phyloP scores from a whole-genome alignment of 768 basidiomycete genomes.

The Lactarius sanguifluus region DNA sequence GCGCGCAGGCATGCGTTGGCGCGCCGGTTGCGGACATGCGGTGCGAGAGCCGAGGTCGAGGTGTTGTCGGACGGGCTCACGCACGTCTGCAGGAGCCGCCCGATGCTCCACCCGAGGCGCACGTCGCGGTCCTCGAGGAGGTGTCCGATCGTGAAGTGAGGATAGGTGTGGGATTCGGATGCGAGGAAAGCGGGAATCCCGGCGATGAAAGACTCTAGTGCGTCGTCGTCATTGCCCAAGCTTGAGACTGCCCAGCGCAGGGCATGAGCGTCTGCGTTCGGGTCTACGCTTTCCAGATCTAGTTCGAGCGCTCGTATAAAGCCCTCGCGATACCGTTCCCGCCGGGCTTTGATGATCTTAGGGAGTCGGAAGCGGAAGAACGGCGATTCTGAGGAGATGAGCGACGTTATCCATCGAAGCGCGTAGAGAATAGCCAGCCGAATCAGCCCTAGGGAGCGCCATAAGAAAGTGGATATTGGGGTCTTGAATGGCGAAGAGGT shows the following conservation, averaged over 20 bases:
- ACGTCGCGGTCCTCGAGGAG: conserved; percentile 22
- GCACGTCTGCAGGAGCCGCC: conserved; percentile 24
- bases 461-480: conserved; percentile 20
- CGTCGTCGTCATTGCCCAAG: conserved; percentile 3
- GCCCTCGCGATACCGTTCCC: conserved; percentile 21
- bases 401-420: not conserved
- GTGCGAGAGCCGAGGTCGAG: not conserved
- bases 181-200: conserved; percentile 23
- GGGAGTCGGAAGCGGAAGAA: conserved; percentile 17
- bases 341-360: conserved; percentile 3
- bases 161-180: conserved; percentile 14
- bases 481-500: conserved; percentile 27
- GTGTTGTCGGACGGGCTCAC: not conserved
- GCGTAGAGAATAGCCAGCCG: not conserved
- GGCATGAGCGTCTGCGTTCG: conserved; percentile 13
- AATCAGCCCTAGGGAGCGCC: conserved; percentile 9
- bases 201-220: conserved; percentile 21
- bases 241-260: conserved; percentile 18
- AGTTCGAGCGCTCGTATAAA: conserved; percentile 13
- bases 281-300: conserved; percentile 1
- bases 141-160: conserved; percentile 18
- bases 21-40: conserved; percentile 6
- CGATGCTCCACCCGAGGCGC: conserved; percentile 25
- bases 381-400: not conserved
- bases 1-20: conserved; percentile 14